These are phyloP conservation scores for Leccinum pseudoinsigne DNA, from an alignment of 1,284 basidiomycete species.

Conservation along the genomic window DNA sequence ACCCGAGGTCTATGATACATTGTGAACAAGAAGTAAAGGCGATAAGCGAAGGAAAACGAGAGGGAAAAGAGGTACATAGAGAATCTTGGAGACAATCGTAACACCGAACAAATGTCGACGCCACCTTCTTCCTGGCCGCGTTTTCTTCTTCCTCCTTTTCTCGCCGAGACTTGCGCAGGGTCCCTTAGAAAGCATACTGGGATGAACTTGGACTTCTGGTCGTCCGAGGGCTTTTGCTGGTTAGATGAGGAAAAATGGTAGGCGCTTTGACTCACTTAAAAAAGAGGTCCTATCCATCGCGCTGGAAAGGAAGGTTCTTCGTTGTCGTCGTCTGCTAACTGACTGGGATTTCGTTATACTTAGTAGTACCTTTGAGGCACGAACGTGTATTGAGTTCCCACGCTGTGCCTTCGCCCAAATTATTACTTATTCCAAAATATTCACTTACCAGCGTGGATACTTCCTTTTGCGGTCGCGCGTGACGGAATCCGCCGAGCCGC, in stretches of 20 bases:
- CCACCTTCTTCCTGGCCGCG: slow-evolving; percentile 58
- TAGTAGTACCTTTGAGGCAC: no score
- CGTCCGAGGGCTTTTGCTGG: slow-evolving; percentile 78
- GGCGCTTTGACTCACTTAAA: slow-evolving; percentile 44
- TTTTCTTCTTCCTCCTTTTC: slow-evolving; percentile 87
- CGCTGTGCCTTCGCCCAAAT: no score
- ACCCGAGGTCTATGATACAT: no score
- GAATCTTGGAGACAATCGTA: no score
- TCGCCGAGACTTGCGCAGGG: slow-evolving; percentile 70
- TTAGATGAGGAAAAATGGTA: slow-evolving; percentile 48
- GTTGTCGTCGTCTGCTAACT: slow-evolving; percentile 69
- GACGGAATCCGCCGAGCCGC: no score
- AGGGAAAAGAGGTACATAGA: no score
- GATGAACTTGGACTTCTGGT: slow-evolving; percentile 42
- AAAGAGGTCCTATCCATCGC: slow-evolving; percentile 74
- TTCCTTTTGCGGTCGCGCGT: no score
- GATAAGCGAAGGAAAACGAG: no score
- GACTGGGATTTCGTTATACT: slow-evolving; percentile 36
- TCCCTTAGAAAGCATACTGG: slow-evolving; percentile 52
- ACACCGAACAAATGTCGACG: slow-evolving; percentile 59
- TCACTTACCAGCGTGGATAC: no score
- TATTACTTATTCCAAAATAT: no score
- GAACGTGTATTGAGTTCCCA: slow-evolving; percentile 26
- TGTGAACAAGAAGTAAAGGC: no score
- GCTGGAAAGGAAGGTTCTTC: slow-evolving; percentile 82